Evolutionary conservation across 345 rosid species (phyloP).

Genomic region (Eucalyptus pumila): DNA sequence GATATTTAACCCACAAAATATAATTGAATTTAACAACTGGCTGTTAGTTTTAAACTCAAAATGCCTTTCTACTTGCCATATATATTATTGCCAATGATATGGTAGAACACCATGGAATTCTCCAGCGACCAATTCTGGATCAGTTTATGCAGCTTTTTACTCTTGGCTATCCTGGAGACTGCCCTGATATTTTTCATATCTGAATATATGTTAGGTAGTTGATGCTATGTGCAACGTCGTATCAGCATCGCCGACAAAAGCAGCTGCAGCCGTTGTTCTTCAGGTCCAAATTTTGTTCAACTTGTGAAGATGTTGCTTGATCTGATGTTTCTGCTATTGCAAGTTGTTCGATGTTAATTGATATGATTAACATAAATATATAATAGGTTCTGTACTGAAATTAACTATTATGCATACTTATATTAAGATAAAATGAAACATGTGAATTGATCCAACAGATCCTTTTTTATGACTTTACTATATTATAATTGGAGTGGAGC

Average conservation of each 20-base stretch:
- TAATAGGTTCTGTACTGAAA: not conserved
- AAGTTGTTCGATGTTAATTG: not conserved
- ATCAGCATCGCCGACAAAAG: conserved; percentile 79
- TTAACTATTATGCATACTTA: not conserved
- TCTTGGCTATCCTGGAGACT: not conserved
- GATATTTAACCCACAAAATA: not conserved
- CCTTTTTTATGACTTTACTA: not conserved
- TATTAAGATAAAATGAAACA: not conserved
- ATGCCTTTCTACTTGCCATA: not conserved
- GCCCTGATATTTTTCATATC: not conserved
- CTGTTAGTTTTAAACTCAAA: not conserved
- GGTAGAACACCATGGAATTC: not conserved
- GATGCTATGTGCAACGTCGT: conserved; percentile 96
- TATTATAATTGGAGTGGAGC: not conserved
- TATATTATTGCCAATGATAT: not conserved
- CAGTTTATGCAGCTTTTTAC: not conserved
- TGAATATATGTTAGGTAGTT: conserved; percentile 48
- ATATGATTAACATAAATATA: not conserved
- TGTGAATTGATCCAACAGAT: not conserved
- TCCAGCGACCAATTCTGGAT: not conserved
- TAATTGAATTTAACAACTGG: not conserved
- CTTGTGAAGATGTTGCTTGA: not conserved
- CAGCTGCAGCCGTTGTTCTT: conserved; percentile 90
- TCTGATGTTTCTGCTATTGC: not conserved
- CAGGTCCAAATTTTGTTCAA: conserved; percentile 54